Conservation (phyloP, 1,284 basidiomycete species). For the Melampsora americana region DNA sequence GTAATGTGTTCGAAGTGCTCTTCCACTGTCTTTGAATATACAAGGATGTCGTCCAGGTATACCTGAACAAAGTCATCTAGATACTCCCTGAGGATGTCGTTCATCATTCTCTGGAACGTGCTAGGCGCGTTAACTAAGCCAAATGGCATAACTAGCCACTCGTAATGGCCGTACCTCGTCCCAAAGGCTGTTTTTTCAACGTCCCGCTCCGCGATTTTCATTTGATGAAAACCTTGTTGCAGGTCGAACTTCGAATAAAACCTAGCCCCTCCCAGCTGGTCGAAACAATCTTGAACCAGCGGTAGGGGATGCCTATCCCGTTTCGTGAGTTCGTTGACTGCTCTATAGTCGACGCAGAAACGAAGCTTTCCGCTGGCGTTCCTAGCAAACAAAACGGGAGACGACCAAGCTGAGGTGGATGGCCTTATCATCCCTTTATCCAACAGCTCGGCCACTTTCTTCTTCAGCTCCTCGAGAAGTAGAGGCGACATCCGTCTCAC, state of each 20-base stretch:
- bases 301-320: too few species aligned
- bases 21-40: neutral
- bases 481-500: too few species aligned
- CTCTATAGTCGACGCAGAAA: neutral
- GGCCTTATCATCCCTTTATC: too few species aligned
- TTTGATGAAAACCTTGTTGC: too few species aligned
- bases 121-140: constrained; percentile 41
- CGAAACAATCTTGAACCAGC: too few species aligned
- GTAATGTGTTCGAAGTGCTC: neutral
- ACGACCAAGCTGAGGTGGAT: too few species aligned
- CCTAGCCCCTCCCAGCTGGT: too few species aligned
- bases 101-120: constrained; percentile 29
- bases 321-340: neutral
- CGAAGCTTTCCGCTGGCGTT: too few species aligned
- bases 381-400: too few species aligned
- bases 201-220: neutral
- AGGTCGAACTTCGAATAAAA: too few species aligned
- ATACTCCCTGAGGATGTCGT: constrained; percentile 13
- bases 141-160: constrained; percentile 45
- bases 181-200: neutral
- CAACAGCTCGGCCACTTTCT: too few species aligned
- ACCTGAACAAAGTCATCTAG: constrained; percentile 13
- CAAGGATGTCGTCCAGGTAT: constrained; percentile 33
- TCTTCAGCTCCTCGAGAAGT: too few species aligned
- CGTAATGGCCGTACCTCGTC: constrained; percentile 14